These are phyloP conservation scores for Aspergillus niger DNA, from an alignment of 2,329 filamentous ascomycete species.

Conservation along the genomic window DNA sequence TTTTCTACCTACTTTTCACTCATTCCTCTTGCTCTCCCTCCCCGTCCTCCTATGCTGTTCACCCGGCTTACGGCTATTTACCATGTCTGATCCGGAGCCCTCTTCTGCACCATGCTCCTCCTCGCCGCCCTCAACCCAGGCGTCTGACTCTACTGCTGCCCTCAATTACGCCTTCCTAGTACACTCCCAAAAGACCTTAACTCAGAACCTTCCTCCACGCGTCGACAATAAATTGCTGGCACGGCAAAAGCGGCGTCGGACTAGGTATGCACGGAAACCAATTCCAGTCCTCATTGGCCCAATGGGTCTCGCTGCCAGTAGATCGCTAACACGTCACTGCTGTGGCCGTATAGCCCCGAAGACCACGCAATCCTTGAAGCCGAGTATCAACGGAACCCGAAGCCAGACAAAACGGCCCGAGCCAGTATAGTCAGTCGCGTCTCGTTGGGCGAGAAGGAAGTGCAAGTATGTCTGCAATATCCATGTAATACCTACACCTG, in stretches of 20 bases:
- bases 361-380: slow-evolving; percentile 87
- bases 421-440: slow-evolving; percentile 82
- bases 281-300: slow-evolving; percentile 2
- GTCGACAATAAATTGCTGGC: slow-evolving; percentile 62
- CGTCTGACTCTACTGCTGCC: slow-evolving; percentile 35
- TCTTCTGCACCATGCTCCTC: slow-evolving; percentile 32
- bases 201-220: slow-evolving; percentile 57
- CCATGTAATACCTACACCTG: background rate
- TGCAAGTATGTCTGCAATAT: slow-evolving; percentile 68
- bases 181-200: slow-evolving; percentile 59
- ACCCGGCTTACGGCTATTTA: slow-evolving; percentile 24
- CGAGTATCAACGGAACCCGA: slow-evolving; percentile 80
- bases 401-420: slow-evolving; percentile 88
- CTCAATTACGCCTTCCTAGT: slow-evolving; percentile 59
- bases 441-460: slow-evolving; percentile 89
- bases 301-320: background rate
- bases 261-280: slow-evolving; percentile 51
- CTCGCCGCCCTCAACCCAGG: slow-evolving; percentile 36
- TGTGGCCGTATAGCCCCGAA: slow-evolving; percentile 63
- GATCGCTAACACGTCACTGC: slow-evolving; percentile 10
- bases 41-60: slow-evolving; percentile 18
- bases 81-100: slow-evolving; percentile 41
- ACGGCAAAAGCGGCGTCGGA: slow-evolving; percentile 63
- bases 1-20: slow-evolving; percentile 7
- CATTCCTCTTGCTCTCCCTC: slow-evolving; percentile 7